Percentiles rank a stretch among this genome's conserved stretches.
These are phyloP conservation scores for Ganoderma meredithae DNA, from an alignment of 1,284 basidiomycete species.

Conservation along the genomic window DNA sequence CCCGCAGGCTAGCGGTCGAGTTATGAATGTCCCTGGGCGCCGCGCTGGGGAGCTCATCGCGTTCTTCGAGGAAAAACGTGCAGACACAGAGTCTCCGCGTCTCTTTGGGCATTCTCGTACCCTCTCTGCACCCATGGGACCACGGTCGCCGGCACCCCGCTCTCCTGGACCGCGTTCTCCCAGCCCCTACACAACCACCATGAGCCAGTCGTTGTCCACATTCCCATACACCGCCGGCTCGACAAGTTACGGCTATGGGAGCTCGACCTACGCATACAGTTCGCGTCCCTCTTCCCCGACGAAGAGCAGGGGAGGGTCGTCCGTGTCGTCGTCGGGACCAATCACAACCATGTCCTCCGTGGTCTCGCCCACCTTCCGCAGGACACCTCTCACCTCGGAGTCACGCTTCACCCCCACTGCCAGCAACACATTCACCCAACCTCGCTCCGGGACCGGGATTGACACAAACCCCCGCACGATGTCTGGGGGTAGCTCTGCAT, in stretches of 20 bases:
- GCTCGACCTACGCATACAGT: slow-evolving; percentile 39
- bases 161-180: slow-evolving; percentile 48
- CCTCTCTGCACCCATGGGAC: slow-evolving; percentile 60
- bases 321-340: slow-evolving; percentile 38
- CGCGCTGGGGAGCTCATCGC: slow-evolving; percentile 76
- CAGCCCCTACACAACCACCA: slow-evolving; percentile 56
- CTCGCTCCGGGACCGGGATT: slow-evolving; percentile 32
- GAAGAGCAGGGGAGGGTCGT: slow-evolving; percentile 50
- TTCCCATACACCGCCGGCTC: slow-evolving; percentile 37
- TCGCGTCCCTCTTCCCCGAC: slow-evolving; percentile 56
- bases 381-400: slow-evolving; percentile 41
- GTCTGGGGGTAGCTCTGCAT: slow-evolving; percentile 4
- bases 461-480: slow-evolving; percentile 35
- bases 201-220: slow-evolving; percentile 52
- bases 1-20: slow-evolving; percentile 36
- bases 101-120: slow-evolving; percentile 55
- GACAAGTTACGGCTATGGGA: slow-evolving; percentile 38
- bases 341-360: slow-evolving; percentile 47
- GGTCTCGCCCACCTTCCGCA: slow-evolving; percentile 46
- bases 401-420: slow-evolving; percentile 46
- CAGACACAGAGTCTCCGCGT: slow-evolving; percentile 40
- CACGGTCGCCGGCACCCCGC: slow-evolving; percentile 57
- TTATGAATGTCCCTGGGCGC: slow-evolving; percentile 53
- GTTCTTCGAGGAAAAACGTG: slow-evolving; percentile 69
- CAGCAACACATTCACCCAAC: slow-evolving; percentile 44